Percentiles rank a stretch among this genome's conserved stretches.
phyloP scores from a whole-genome alignment of 1,284 basidiomycete genomes.

The Apiotrichum laibachii region DNA sequence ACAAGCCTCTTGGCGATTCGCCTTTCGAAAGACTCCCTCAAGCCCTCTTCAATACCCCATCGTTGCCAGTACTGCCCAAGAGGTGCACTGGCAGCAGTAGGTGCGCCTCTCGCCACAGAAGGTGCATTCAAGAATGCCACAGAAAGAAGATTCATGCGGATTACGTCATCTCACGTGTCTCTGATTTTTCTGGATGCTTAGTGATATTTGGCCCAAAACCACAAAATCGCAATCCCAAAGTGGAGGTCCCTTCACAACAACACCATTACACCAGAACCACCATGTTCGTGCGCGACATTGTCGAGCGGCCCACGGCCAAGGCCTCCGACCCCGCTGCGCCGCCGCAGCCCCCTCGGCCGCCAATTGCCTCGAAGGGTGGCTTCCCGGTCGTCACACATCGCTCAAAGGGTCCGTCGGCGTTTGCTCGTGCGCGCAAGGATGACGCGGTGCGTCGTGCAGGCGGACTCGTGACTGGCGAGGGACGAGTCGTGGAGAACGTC shows the following conservation, averaged over 20 bases:
- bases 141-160: too few relatives aligned
- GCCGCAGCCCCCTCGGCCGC: slow-evolving; percentile 17
- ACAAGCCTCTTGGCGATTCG: too few relatives aligned
- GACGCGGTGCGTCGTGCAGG: slow-evolving; percentile 5
- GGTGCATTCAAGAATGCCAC: too few relatives aligned
- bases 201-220: too few relatives aligned
- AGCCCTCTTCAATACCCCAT: too few relatives aligned
- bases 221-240: not conserved
- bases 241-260: slow-evolving; percentile 7
- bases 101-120: too few relatives aligned
- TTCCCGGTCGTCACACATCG: slow-evolving; percentile 21
- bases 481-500: slow-evolving; percentile 15
- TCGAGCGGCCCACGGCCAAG: slow-evolving; percentile 27
- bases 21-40: too few relatives aligned
- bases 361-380: slow-evolving; percentile 12
- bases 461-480: slow-evolving; percentile 15
- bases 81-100: too few relatives aligned
- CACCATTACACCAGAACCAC: not conserved
- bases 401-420: slow-evolving; percentile 11
- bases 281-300: slow-evolving; percentile 37
- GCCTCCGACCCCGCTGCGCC: slow-evolving; percentile 9
- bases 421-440: slow-evolving; percentile 16
- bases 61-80: too few relatives aligned
- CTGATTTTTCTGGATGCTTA: too few relatives aligned
- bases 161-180: not conserved